Evolutionary conservation across 169 alveolate genomes (phyloP), one percentile per base, ranked within the genome.

Genomic region (Theileria luwenshuni): DNA sequence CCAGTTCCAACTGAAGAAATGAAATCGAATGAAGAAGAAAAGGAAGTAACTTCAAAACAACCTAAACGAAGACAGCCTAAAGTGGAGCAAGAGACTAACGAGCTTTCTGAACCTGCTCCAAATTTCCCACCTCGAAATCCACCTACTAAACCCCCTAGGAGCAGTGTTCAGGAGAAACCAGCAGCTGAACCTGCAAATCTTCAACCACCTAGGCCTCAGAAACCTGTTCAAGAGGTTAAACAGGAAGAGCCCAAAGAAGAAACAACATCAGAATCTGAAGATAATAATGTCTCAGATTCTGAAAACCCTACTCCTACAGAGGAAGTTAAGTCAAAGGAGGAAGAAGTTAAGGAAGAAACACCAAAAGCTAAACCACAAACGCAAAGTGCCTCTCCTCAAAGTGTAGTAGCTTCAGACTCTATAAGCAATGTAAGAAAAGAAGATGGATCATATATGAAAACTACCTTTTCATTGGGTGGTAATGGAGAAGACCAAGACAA

Each of bases 111-210:
- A n/a, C n/a, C n/a, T n/a, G n/a, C n/a, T n/a, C n/a, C n/a, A n/a
- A n/a, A n/a, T n/a, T 51, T 51, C 23, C 61, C 23, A 51, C 41
- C 23, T 51, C 61, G 28, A 51, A 51, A 51, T 51, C 61, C 61
- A 12, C 15, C 61, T 0, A 17, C 15, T 35, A 51, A 51, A 10
- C 8, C n/a, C n/a, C n/a, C n/a, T n/a, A n/a, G n/a, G n/a, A n/a
- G n/a, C n/a, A n/a, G n/a, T n/a, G n/a, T n/a, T n/a, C n/a, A n/a
- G n/a, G n/a, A n/a, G n/a, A n/a, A n/a, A n/a, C 15, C 52, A 15
- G 52, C n/a, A 17, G 52, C 15, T 15, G 17, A 45, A 45, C n/a
- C n/a, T 45, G 52, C 52, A 45, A 15, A 15, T 15, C n/a, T 15
- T 45, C 15, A 15, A 45, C 52, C 15, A 45, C 17, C 52, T 15